phyloP scores from a whole-genome alignment of 208 protist species.

The Naegleria lovaniensis region DNA sequence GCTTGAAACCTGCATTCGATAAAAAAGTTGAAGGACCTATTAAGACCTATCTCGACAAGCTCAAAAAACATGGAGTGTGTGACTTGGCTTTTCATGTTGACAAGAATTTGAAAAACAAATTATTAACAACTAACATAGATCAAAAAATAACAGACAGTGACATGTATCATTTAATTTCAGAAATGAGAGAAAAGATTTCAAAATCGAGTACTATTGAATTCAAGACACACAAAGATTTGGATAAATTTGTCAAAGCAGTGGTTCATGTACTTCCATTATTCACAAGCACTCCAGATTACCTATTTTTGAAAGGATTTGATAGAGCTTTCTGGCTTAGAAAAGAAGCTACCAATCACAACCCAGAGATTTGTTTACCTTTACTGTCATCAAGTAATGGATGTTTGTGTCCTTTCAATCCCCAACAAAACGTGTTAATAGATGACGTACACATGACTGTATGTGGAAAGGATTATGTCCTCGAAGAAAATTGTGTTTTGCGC shows the following conservation, averaged over 20 bases:
- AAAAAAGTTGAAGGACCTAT: background rate
- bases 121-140: no score
- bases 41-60: background rate
- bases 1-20: background rate
- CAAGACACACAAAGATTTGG: background rate
- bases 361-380: no score
- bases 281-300: background rate
- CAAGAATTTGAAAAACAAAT: no score
- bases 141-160: background rate
- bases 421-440: no score
- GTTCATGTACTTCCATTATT: background rate
- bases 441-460: no score
- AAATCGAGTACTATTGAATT: background rate
- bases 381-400: no score
- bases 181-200: background rate
- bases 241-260: background rate
- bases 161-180: background rate
- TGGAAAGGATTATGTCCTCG: no score
- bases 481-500: no score
- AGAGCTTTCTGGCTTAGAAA: constrained; percentile 5
- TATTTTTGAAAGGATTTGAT: background rate
- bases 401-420: no score
- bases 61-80: background rate
- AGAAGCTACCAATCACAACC: background rate
- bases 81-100: background rate